phyloP scores from a whole-genome alignment of 2,329 filamentous ascomycete species.

The Exophiala alcalophila region DNA sequence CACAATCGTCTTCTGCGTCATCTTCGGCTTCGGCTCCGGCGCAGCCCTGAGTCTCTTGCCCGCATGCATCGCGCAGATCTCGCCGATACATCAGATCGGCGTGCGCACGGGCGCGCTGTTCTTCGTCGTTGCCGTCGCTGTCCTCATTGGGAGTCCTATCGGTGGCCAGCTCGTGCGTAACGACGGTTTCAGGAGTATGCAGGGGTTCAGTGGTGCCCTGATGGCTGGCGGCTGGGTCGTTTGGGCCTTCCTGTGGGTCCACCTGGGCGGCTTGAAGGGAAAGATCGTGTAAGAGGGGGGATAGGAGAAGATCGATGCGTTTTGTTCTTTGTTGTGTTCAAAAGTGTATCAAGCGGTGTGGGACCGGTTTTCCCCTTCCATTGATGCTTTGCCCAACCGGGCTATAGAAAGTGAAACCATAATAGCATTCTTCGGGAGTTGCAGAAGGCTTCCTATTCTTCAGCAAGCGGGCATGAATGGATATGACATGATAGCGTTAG shows the following conservation, averaged over 20 bases:
- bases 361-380: too few relatives aligned
- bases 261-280: slow-evolving; percentile 33
- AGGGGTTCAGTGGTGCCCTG: slow-evolving; percentile 62
- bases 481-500: too few relatives aligned
- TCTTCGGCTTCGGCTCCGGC: slow-evolving; percentile 70
- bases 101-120: slow-evolving; percentile 64
- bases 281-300: slow-evolving; percentile 21
- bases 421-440: too few relatives aligned
- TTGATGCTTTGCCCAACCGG: too few relatives aligned
- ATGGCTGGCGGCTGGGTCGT: slow-evolving; percentile 42
- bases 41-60: slow-evolving; percentile 63
- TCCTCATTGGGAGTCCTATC: slow-evolving; percentile 65
- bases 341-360: too few relatives aligned
- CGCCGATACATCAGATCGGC: slow-evolving; percentile 67
- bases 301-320: too few relatives aligned
- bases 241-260: slow-evolving; percentile 39
- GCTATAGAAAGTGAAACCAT: too few relatives aligned
- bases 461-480: too few relatives aligned
- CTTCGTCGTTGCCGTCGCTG: slow-evolving; percentile 61
- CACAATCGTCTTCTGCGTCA: slow-evolving; percentile 60
- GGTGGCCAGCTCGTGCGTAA: slow-evolving; percentile 58
- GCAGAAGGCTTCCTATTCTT: too few relatives aligned
- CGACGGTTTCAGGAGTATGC: slow-evolving; percentile 54
- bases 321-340: too few relatives aligned
- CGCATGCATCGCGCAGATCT: slow-evolving; percentile 66